Evolutionary conservation across 345 rosid species (phyloP), one percentile per base, ranked within the genome.

Genomic region (Alliaria petiolata): DNA sequence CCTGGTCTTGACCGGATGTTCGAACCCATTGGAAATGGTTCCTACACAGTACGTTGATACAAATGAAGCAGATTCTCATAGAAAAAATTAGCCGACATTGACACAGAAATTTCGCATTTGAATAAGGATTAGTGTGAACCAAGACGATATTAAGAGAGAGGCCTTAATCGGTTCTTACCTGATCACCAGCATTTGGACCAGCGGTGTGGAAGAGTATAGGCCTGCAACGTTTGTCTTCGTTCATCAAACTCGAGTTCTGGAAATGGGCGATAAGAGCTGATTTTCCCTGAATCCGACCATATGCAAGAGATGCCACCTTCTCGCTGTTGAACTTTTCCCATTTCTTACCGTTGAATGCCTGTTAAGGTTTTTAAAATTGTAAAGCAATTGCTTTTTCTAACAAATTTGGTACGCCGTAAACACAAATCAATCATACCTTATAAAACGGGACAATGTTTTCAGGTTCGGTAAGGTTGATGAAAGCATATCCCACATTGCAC

Each of bases 271-370:
- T 83, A 42, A 89, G 92, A 71, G 96, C 92, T 60, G 91, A 59
- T 79, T 87, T 89, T 46, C 96, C 96, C 77, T 89, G 96, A 78
- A 89, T 89, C 67, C 96, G 82, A 76, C 89, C 96, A 75, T 89
- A 89, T 6, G 96, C 92, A 78, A 89, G 89, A 66, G 84, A 79
- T 11, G 96, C 96, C 59, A 89, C 92, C 81, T 89, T 89, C 76
- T 89, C 96, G 67, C 96, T 89, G 79, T 89, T 89, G 82, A 89
- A 89, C 76, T 89, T 89, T 73, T 89, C 96, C 96, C 96, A 89
- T 70, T 89, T 89, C 80, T 89, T 89, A 56, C 96, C 96, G 80
- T 85, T 85, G 69, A 89, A 89, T 69, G 87, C 92, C 96, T 89
- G 83, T 69, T 70, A 67, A 66, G 11, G 33, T 28, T 60, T n/a